phyloP scores from a whole-genome alignment of 2,329 filamentous ascomycete species.

The Xylaria hypoxylon region DNA sequence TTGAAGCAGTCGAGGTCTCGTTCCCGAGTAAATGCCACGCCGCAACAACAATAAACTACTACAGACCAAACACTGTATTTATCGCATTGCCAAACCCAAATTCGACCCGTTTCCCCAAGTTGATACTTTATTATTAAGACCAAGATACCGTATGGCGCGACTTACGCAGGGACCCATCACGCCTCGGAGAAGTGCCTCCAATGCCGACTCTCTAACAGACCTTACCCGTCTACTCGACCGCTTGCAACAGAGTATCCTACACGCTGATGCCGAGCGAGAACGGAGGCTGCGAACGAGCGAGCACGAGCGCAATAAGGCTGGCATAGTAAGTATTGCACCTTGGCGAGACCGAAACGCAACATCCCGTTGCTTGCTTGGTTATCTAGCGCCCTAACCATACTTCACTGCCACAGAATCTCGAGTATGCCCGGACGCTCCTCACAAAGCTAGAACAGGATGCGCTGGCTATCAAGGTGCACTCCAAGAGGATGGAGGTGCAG shows the following conservation, averaged over 20 bases:
- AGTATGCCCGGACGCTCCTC: slow-evolving; percentile 76
- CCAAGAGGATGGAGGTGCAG: slow-evolving; percentile 71
- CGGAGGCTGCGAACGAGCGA: slow-evolving; percentile 68
- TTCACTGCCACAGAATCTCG: slow-evolving; percentile 69
- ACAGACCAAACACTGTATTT: not conserved
- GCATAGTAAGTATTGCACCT: slow-evolving; percentile 58
- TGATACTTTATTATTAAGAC: not conserved
- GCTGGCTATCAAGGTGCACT: slow-evolving; percentile 66
- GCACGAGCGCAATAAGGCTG: slow-evolving; percentile 72
- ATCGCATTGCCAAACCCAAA: too few relatives aligned
- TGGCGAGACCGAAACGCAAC: not conserved
- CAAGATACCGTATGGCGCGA: slow-evolving; percentile 46
- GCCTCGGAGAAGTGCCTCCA: slow-evolving; percentile 45
- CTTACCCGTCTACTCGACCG: slow-evolving; percentile 74
- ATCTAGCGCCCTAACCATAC: not conserved
- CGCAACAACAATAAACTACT: not conserved
- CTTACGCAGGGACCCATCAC: slow-evolving; percentile 49
- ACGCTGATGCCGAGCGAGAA: slow-evolving; percentile 70
- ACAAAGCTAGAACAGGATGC: slow-evolving; percentile 78
- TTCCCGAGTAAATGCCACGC: not conserved
- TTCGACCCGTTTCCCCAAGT: not conserved
- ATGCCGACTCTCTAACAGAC: slow-evolving; percentile 59
- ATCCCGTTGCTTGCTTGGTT: slow-evolving; percentile 18
- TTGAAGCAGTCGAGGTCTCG: not conserved
- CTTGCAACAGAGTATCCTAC: slow-evolving; percentile 73